Percentiles rank a stretch among this genome's conserved stretches.
phyloP scores from a whole-genome alignment of 352 stramenopile species.

The Elongisporangium senticosum region DNA sequence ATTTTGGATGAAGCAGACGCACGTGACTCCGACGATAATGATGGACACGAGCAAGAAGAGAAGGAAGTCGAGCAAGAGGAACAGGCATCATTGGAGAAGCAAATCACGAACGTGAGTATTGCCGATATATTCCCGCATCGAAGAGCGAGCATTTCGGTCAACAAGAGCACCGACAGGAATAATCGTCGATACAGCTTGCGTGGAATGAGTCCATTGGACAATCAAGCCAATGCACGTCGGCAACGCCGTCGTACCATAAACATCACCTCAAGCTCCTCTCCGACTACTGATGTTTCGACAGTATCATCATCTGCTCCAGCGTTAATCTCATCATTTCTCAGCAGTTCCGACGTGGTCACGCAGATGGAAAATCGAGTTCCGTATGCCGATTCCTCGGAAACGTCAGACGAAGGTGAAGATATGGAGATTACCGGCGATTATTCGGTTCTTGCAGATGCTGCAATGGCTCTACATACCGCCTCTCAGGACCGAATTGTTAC shows the following conservation, averaged over 20 bases:
- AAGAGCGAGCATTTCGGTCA: constrained; percentile 20
- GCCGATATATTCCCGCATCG: constrained; percentile 9
- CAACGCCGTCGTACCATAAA: constrained; percentile 41
- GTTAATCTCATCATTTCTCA: constrained; percentile 45
- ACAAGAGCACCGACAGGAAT: constrained; percentile 23
- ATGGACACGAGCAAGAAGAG: constrained; percentile 23
- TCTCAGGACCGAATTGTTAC: not conserved
- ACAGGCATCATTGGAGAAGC: not conserved
- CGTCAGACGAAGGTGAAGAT: constrained; percentile 73
- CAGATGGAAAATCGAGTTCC: constrained; percentile 20
- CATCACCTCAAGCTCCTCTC: constrained; percentile 13
- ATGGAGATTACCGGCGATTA: constrained; percentile 87
- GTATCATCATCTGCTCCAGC: constrained; percentile 6
- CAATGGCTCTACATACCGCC: not conserved
- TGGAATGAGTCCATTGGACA: constrained; percentile 76
- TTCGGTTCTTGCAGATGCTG: constrained; percentile 15
- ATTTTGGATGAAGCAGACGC: constrained; percentile 75
- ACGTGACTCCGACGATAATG: constrained; percentile 36
- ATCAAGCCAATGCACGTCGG: constrained; percentile 48
- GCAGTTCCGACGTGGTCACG: constrained; percentile 9
- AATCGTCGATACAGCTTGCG: constrained; percentile 58
- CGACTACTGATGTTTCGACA: constrained; percentile 1
- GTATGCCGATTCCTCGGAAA: constrained; percentile 75
- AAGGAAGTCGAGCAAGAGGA: constrained; percentile 14
- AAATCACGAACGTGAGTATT: not conserved